Evolutionary conservation across 176 grass and related monocot genomes (phyloP).

Genomic region (Lolium rigidum): DNA sequence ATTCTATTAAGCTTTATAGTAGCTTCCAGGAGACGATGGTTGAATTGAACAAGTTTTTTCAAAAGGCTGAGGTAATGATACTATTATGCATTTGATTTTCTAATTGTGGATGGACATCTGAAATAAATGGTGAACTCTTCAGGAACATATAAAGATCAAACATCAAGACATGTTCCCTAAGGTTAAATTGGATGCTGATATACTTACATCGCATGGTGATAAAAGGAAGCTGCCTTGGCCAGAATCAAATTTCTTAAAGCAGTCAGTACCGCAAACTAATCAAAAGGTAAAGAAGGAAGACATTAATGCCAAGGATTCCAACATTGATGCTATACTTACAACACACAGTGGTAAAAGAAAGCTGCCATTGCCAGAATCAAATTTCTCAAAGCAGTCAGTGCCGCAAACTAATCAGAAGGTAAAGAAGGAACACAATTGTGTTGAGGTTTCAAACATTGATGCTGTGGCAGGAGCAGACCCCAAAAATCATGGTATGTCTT

Average conservation of each 20-base stretch:
- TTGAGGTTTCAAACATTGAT: too few species aligned
- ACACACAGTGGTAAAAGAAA: constrained; percentile 50
- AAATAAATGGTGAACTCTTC: constrained; percentile 40
- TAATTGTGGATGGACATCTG: constrained; percentile 12
- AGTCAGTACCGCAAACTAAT: constrained; percentile 45
- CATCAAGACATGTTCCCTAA: constrained; percentile 37
- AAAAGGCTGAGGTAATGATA: constrained; percentile 74
- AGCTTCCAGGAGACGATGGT: constrained; percentile 76
- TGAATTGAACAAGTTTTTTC: constrained; percentile 67
- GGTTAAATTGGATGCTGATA: constrained; percentile 44
- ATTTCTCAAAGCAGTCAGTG: constrained; percentile 43
- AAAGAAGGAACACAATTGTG: constrained; percentile 39
- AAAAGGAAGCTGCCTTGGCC: constrained; percentile 53
- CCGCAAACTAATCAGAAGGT: constrained; percentile 50
- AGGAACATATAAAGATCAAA: constrained; percentile 61
- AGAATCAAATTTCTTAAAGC: constrained; percentile 52
- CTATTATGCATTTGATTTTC: constrained; percentile 29
- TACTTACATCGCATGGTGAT: constrained; percentile 22
- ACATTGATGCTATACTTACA: constrained; percentile 1
- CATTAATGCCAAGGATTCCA: constrained; percentile 25
- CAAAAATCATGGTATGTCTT: constrained; percentile 32
- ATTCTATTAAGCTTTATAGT: constrained; percentile 67
- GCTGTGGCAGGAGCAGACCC: constrained; percentile 17
- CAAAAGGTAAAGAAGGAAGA: constrained; percentile 49
- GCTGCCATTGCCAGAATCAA: constrained; percentile 48